phyloP scores from a whole-genome alignment of 208 protist species.

The Trypanosoma conorhini region DNA sequence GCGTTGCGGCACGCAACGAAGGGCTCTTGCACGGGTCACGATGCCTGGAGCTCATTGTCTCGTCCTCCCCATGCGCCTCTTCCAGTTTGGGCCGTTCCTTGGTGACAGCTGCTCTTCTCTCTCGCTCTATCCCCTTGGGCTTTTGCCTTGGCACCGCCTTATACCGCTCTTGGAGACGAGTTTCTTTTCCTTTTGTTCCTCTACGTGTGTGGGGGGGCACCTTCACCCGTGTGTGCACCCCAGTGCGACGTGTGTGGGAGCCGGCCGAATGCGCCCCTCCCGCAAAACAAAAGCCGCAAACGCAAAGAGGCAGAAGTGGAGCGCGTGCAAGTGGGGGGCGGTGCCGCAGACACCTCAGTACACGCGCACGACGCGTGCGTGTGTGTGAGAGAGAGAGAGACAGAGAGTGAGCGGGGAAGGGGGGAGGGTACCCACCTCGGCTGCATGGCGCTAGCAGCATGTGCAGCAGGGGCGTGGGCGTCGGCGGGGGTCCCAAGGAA shows the following conservation, averaged over 20 bases:
- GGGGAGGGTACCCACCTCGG: background rate
- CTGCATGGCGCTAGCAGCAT: no score
- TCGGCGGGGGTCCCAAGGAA: no score
- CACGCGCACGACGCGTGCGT: background rate
- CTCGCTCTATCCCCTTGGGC: background rate
- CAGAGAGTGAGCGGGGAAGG: background rate
- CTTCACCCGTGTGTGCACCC: background rate
- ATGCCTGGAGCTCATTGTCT: slow-evolving; percentile 21
- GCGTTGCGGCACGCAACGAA: background rate
- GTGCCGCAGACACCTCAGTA: background rate
- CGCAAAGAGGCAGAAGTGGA: background rate
- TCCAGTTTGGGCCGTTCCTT: background rate
- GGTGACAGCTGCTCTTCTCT: background rate
- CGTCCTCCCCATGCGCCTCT: background rate
- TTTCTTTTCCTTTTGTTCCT: background rate
- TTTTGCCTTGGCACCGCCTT: background rate
- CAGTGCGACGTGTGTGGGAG: background rate
- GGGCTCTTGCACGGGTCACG: slow-evolving; percentile 9
- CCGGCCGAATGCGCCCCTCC: background rate
- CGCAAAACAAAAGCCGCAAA: background rate
- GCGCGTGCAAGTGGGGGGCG: background rate
- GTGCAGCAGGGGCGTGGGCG: no score
- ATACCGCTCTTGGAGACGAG: background rate
- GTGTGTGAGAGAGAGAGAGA: slow-evolving; percentile 10
- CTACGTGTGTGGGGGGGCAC: background rate